Percentiles rank a stretch among this genome's conserved stretches.
Evolutionary conservation across 2,329 filamentous ascomycete genomes (phyloP).

Genomic region (Lasiodiplodia theobromae): DNA sequence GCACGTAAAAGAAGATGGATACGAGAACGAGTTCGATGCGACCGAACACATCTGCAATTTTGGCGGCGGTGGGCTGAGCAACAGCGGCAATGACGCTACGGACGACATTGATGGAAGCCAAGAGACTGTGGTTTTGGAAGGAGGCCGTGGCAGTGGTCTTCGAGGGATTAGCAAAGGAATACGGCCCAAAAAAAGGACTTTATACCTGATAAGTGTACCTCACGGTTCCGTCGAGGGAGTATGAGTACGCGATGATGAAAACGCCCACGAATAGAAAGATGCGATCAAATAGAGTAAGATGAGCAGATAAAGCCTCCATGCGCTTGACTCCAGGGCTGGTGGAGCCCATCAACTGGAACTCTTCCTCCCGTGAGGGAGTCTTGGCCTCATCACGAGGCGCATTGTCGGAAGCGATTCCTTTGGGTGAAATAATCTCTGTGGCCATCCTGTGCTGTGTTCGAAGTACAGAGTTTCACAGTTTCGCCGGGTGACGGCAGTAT

Average conservation of each 20-base stretch:
- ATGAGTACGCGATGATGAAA: slow-evolving; percentile 70
- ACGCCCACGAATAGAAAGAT: slow-evolving; percentile 66
- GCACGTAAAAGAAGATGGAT: slow-evolving; percentile 63
- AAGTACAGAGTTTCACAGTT: background rate
- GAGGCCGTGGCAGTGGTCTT: slow-evolving; percentile 62
- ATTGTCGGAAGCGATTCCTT: background rate
- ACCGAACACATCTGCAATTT: slow-evolving; percentile 68
- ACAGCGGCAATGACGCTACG: slow-evolving; percentile 67
- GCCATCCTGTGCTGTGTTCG: slow-evolving; percentile 2
- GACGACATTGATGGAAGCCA: slow-evolving; percentile 66
- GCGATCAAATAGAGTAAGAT: slow-evolving; percentile 62
- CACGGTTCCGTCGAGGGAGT: slow-evolving; percentile 66
- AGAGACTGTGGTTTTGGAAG: slow-evolving; percentile 61
- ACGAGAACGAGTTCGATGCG: slow-evolving; percentile 65
- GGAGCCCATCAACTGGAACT: slow-evolving; percentile 37
- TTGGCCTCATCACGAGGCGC: slow-evolving; percentile 2
- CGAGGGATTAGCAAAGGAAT: slow-evolving; percentile 16
- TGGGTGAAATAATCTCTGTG: slow-evolving; percentile 4
- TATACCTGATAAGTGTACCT: slow-evolving; percentile 60
- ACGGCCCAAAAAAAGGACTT: no score
- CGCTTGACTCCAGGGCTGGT: slow-evolving; percentile 64
- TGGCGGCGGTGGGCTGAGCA: slow-evolving; percentile 64
- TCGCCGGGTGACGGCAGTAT: slow-evolving; percentile 4
- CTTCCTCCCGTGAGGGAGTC: slow-evolving; percentile 17
- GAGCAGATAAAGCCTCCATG: slow-evolving; percentile 63